Conservation (phyloP, 2,329 filamentous ascomycete genomes). For the Pestalotiopsis sp. region DNA sequence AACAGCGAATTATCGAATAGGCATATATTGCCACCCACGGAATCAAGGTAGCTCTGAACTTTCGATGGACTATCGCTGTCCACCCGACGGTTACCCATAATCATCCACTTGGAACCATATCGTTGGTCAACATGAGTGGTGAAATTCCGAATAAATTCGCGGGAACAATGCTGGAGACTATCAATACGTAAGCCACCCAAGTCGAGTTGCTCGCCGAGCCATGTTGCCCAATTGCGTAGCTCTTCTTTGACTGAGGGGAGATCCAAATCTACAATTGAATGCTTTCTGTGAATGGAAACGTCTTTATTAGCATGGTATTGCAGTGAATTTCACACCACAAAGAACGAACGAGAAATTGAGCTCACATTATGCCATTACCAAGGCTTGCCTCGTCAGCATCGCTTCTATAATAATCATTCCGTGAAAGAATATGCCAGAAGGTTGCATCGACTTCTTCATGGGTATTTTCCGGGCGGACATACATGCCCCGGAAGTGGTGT, state of each 20-base stretch:
- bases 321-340: neutral
- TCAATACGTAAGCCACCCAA: neutral
- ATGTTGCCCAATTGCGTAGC: neutral
- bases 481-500: neutral
- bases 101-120: neutral
- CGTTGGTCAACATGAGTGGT: neutral
- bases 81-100: neutral
- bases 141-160: neutral
- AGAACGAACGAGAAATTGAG: neutral
- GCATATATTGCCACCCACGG: too few species aligned
- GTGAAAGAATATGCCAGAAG: too few species aligned
- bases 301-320: neutral
- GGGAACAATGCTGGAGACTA: neutral
- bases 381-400: neutral
- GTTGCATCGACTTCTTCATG: neutral
- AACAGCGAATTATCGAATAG: constrained; percentile 71
- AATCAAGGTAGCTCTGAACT: too few species aligned
- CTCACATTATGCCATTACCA: neutral
- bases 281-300: neutral
- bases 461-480: neutral
- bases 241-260: neutral
- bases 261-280: neutral
- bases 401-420: too few species aligned
- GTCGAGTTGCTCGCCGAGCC: neutral
- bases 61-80: too few species aligned